Percentiles rank a stretch among this genome's conserved stretches.
Evolutionary conservation across 352 stramenopile species (phyloP).

Genomic region (Globisporangium middletonii): DNA sequence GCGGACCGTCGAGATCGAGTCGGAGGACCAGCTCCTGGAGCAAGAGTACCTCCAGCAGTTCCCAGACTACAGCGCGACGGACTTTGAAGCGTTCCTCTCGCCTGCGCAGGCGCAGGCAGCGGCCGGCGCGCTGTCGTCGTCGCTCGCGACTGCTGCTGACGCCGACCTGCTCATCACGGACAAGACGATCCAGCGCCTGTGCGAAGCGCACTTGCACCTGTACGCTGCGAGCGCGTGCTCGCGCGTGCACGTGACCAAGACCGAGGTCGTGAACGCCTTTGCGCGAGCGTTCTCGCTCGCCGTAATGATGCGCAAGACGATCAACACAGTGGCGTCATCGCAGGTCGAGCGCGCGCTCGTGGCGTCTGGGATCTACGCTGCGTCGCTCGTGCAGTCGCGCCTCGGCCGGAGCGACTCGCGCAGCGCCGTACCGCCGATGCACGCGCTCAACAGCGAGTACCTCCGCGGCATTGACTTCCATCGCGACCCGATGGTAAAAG

Average conservation of each 20-base stretch:
- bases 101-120: slow-evolving; percentile 20
- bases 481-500: slow-evolving; percentile 89
- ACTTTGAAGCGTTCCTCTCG: slow-evolving; percentile 67
- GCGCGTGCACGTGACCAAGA: slow-evolving; percentile 27
- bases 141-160: slow-evolving; percentile 15
- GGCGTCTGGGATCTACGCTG: slow-evolving; percentile 50
- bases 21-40: slow-evolving; percentile 81
- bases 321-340: slow-evolving; percentile 46
- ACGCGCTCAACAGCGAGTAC: slow-evolving; percentile 67
- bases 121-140: slow-evolving; percentile 7
- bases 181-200: slow-evolving; percentile 65
- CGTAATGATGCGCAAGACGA: slow-evolving; percentile 54
- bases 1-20: slow-evolving; percentile 72
- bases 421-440: slow-evolving; percentile 39
- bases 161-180: slow-evolving; percentile 65
- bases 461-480: slow-evolving; percentile 91
- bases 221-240: slow-evolving; percentile 55
- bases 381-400: slow-evolving; percentile 64
- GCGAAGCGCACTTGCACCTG: slow-evolving; percentile 59
- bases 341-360: slow-evolving; percentile 45
- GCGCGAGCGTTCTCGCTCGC: slow-evolving; percentile 63
- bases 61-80: slow-evolving; percentile 81
- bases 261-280: slow-evolving; percentile 58
- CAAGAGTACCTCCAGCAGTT: slow-evolving; percentile 91
- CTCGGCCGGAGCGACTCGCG: slow-evolving; percentile 38